Evolutionary conservation across 2,329 filamentous ascomycete species (phyloP), one percentile per base, ranked within the genome.

Genomic region (Beauveria bassiana): DNA sequence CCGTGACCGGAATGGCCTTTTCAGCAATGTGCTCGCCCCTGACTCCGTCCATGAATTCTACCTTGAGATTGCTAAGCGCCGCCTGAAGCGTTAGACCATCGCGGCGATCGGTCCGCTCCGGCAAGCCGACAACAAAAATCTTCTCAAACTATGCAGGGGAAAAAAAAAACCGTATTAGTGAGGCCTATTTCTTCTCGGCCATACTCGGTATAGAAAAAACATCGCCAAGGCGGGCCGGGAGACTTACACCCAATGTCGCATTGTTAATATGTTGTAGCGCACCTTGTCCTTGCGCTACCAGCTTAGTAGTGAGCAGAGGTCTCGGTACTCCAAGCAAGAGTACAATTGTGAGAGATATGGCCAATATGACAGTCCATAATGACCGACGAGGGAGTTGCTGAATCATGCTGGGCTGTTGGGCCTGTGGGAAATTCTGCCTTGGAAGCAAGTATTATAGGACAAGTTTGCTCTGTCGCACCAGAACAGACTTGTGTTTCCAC

Each of bases 101-200:
- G 46, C 79, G 75, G 10, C 80, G 77, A 64, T 85, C 82, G 20
- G 75, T 78, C 3, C 81, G 72, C 22, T 74, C 73, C 1, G 79
- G 78, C 7, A 84, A 73, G 51, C 79, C 81, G 52, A 85, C 75
- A 24, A 80, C 79, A 63, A 83, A 76, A n/a, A 84, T 78, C 58
- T 79, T 75, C 34, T 79, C 72, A 64, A 84, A 84, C 81, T 83
- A 46, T 4, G 22, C 20, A 3, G n/a, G 22, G 8, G 49, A 8
- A 28, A 31, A 9, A 2, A 5, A n/a, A n/a, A n/a, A 38, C 3
- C 0, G 12, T 38, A 2, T 38, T 14, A 38, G 12, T 38, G 34
- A 38, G 34, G 6, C 34, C 22, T 22, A 12, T 12, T 38, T 38
- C 5, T 16, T 10, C 22, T 16, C 12, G 2, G 34, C 1, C 12